Conservation (phyloP, 2,329 filamentous ascomycete genomes). For the Didymella segeticola region DNA sequence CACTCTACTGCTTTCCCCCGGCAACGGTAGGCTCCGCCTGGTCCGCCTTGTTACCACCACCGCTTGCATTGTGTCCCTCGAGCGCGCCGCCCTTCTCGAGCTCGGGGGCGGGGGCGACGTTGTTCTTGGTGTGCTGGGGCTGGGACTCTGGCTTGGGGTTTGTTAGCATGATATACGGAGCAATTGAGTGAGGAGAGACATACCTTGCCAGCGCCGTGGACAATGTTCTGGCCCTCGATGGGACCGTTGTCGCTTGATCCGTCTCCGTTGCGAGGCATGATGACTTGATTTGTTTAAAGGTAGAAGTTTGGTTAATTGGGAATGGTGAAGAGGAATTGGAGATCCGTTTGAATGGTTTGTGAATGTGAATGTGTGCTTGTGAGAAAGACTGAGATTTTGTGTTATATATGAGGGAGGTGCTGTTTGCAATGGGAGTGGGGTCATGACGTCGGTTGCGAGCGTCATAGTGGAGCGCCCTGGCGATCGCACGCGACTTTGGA, state of each 20-base stretch:
- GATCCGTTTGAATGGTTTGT: background rate
- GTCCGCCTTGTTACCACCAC: constrained; percentile 18
- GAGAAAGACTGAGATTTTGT: too few relatives aligned
- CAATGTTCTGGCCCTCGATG: constrained; percentile 47
- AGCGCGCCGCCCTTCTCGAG: constrained; percentile 46
- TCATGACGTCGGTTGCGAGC: constrained; percentile 16
- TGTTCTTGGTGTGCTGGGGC: constrained; percentile 48
- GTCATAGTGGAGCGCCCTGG: constrained; percentile 18
- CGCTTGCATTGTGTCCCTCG: constrained; percentile 16
- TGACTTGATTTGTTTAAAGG: background rate
- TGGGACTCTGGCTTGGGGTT: background rate
- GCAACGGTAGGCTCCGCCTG: constrained; percentile 17
- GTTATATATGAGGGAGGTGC: constrained; percentile 11
- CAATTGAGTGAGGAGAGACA: background rate
- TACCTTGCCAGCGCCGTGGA: constrained; percentile 50
- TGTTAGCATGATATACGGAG: constrained; percentile 12
- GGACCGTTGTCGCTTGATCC: constrained; percentile 50
- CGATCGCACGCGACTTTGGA: constrained; percentile 1
- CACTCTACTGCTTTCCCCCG: constrained; percentile 13
- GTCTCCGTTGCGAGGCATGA: constrained; percentile 52
- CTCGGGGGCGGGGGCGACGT: constrained; percentile 49
- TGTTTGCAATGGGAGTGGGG: constrained; percentile 18
- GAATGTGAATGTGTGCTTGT: background rate
- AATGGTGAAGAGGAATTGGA: background rate
- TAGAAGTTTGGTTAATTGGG: background rate